Percentiles rank a stretch among this genome's conserved stretches.
These are phyloP conservation scores for Cercophora scortea DNA, from an alignment of 495 filamentous ascomycete species.

Conservation along the genomic window DNA sequence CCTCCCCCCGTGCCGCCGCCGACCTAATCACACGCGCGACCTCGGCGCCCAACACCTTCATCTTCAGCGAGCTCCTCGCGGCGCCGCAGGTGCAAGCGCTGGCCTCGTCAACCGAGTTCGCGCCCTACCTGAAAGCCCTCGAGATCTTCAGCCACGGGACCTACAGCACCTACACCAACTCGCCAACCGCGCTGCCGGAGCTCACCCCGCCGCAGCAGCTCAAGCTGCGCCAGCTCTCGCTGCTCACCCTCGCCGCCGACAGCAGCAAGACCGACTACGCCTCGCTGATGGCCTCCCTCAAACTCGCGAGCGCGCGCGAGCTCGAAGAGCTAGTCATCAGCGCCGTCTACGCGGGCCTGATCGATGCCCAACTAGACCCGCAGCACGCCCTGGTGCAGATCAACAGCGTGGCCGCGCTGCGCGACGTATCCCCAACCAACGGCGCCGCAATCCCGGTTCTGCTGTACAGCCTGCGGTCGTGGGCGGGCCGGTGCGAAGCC, in stretches of 20 bases:
- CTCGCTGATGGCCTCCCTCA: slow-evolving; percentile 56
- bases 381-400: slow-evolving; percentile 62
- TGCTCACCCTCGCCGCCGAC: slow-evolving; percentile 65
- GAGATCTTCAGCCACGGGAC: slow-evolving; percentile 93
- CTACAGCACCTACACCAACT: slow-evolving; percentile 57
- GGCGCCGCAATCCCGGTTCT: slow-evolving; percentile 54
- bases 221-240: slow-evolving; percentile 87
- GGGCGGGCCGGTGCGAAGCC: slow-evolving; percentile 64
- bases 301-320: slow-evolving; percentile 55
- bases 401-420: slow-evolving; percentile 71
- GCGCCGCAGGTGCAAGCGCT: slow-evolving; percentile 75
- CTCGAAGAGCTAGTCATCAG: slow-evolving; percentile 88
- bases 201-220: slow-evolving; percentile 65
- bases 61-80: slow-evolving; percentile 90
- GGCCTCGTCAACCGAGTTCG: slow-evolving; percentile 34
- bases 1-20: slow-evolving; percentile 72
- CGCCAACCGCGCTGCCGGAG: slow-evolving; percentile 48
- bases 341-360: slow-evolving; percentile 77
- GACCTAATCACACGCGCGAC: slow-evolving; percentile 86
- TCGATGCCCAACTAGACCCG: slow-evolving; percentile 77
- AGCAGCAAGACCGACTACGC: slow-evolving; percentile 44
- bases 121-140: slow-evolving; percentile 60
- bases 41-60: slow-evolving; percentile 76
- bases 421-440: slow-evolving; percentile 70
- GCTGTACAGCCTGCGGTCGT: slow-evolving; percentile 58